A percentile compares a stretch with the other conserved stretches of the same genome.
Evolutionary conservation across 257 asterid genomes (phyloP).

Genomic region (Scutellaria galericulata): DNA sequence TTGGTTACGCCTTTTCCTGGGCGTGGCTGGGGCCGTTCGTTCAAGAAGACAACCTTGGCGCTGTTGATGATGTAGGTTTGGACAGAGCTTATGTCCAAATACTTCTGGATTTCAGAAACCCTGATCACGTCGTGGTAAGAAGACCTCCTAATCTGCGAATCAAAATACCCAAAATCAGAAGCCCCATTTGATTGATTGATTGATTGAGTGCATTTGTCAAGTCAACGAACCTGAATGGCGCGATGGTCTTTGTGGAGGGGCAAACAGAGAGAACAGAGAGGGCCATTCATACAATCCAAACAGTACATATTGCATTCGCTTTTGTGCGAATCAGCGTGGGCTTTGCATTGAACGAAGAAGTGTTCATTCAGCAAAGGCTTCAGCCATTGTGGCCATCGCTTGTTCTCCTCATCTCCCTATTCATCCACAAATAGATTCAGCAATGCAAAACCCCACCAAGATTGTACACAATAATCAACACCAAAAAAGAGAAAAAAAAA

Average conservation of each 20-base stretch:
- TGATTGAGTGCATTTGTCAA: too few relatives aligned
- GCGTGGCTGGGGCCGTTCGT: slow-evolving; percentile 88
- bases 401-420: slow-evolving; percentile 70
- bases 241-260: slow-evolving; percentile 60
- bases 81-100: slow-evolving; percentile 67
- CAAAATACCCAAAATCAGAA: slow-evolving; percentile 7
- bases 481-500: neutral
- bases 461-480: neutral
- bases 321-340: slow-evolving; percentile 60
- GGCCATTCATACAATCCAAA: slow-evolving; percentile 58
- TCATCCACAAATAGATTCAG: neutral
- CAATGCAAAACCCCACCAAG: neutral
- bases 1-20: slow-evolving; percentile 89
- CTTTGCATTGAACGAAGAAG: slow-evolving; percentile 62
- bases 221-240: slow-evolving; percentile 53
- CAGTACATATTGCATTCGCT: slow-evolving; percentile 75
- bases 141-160: slow-evolving; percentile 77
- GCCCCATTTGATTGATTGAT: too few relatives aligned
- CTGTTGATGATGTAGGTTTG: slow-evolving; percentile 87
- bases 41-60: slow-evolving; percentile 83
- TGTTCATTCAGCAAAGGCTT: slow-evolving; percentile 51
- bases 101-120: slow-evolving; percentile 80
- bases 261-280: slow-evolving; percentile 66
- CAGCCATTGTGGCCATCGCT: slow-evolving; percentile 69
- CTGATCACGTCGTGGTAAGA: slow-evolving; percentile 90